These are phyloP conservation scores for Orbilia quercus DNA, from an alignment of 2,329 filamentous ascomycete species.

Conservation along the genomic window DNA sequence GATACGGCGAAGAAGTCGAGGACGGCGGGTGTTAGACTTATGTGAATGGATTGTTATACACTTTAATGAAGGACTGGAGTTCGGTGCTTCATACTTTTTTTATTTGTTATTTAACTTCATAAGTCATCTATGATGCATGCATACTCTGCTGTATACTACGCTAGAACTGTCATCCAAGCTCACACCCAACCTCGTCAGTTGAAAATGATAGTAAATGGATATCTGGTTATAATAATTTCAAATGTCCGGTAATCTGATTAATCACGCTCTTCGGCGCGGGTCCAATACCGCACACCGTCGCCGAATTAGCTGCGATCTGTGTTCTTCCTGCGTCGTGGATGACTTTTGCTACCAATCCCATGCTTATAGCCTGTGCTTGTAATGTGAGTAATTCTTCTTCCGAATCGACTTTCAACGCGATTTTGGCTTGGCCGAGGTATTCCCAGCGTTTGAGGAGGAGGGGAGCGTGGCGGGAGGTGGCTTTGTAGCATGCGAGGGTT, in stretches of 20 bases:
- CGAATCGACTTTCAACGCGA: slow-evolving; percentile 81
- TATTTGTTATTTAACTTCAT: background rate
- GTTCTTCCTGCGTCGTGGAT: slow-evolving; percentile 96
- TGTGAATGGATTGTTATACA: slow-evolving; percentile 54
- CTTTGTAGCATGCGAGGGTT: slow-evolving; percentile 97
- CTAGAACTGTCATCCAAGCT: slow-evolving; percentile 25
- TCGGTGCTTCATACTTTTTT: slow-evolving; percentile 6
- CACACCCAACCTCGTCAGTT: background rate
- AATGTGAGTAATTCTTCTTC: slow-evolving; percentile 81
- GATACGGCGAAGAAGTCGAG: slow-evolving; percentile 60
- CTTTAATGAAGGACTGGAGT: slow-evolving; percentile 11
- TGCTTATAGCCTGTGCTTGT: slow-evolving; percentile 80
- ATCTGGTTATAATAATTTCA: slow-evolving; percentile 79
- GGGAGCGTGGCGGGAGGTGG: slow-evolving; percentile 71
- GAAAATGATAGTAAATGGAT: background rate
- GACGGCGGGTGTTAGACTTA: slow-evolving; percentile 60
- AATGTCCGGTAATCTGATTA: slow-evolving; percentile 82
- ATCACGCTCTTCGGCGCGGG: slow-evolving; percentile 83
- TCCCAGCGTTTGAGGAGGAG: slow-evolving; percentile 85
- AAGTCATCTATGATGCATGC: background rate
- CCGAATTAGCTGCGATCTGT: slow-evolving; percentile 92
- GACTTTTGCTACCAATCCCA: slow-evolving; percentile 87
- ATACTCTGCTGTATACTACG: slow-evolving; percentile 6
- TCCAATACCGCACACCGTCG: slow-evolving; percentile 87
- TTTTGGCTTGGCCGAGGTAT: slow-evolving; percentile 85